Evolutionary conservation across 345 rosid genomes (phyloP).

Genomic region (Populus davidiana): DNA sequence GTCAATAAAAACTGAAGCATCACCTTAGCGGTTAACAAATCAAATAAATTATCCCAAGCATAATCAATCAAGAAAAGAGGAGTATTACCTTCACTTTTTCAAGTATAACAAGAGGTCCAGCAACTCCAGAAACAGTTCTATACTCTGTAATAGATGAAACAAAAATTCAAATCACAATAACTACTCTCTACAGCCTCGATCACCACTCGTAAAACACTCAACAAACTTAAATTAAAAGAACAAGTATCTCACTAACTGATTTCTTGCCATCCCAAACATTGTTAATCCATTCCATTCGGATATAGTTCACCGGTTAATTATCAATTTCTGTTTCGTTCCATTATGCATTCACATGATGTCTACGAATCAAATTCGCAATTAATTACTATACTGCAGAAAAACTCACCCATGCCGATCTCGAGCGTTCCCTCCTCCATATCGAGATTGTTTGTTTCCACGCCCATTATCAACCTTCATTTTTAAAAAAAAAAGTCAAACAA

Average conservation of each 20-base stretch:
- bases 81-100: slow-evolving; percentile 79
- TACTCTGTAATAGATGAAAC: slow-evolving; percentile 52
- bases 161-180: neutral
- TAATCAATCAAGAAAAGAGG: neutral
- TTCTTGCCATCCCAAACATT: neutral
- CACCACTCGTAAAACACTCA: neutral
- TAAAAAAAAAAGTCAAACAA: neutral
- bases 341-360: neutral
- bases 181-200: neutral
- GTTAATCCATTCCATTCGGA: neutral
- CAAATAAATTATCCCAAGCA: neutral
- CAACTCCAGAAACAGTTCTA: slow-evolving; percentile 96
- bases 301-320: neutral
- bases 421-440: slow-evolving; percentile 70
- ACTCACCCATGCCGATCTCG: slow-evolving; percentile 89
- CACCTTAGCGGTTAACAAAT: neutral
- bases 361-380: neutral
- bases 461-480: slow-evolving; percentile 41
- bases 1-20: neutral
- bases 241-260: neutral
- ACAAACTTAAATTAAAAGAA: neutral
- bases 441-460: slow-evolving; percentile 43
- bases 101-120: slow-evolving; percentile 92
- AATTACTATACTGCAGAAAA: neutral
- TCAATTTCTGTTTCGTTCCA: neutral